Base-by-base conservation (phyloP, 2,329 filamentous ascomycete species). In the Trichoderma gracile region DNA sequence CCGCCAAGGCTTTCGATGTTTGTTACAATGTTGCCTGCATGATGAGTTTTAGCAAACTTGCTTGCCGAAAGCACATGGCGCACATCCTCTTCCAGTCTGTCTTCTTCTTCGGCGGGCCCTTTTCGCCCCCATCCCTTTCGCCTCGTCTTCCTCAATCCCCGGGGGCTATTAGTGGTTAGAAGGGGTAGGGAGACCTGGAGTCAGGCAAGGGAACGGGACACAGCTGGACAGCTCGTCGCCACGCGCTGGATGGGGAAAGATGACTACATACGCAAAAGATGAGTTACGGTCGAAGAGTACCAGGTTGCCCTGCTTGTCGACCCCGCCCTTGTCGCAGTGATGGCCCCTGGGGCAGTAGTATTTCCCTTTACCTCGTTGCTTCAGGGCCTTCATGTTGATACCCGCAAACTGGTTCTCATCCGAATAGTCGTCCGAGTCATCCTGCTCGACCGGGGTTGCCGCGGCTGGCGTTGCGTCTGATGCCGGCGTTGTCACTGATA, bases 241-340 rank as follows among this genome's bases (percentile, higher is more conserved):
- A 54, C 30, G 33, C 19, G 19, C 33, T 30, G 38, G 21, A n/a
- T 45, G 15, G 19, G 38, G 19, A 40, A 43, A 23, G 19, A 56
- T 46, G 23, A 33, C 38, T 43, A 70, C 70, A 64, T 73, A 78
- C 75, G 73, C 74, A 70, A 78, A 79, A 62, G 76, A 77, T 62
- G 78, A 79, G 66, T 79, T 78, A 56, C 78, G 75, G 67, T 78
- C 76, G 69, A 79, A 79, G 50, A 75, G 66, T 40, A 78, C 72
- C 15, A 78, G 70, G 8, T 73, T 72, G 10, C 78, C 78, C 17
- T 76, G 71, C 55, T 75, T 76, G 61, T 78, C 75, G 46, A 78
- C 75, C 30, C 78, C 78, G 33, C 78, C 78, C 67, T 79, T 79
- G 62, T 76, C 75, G 58, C 78, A 79, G 38, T 69, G 71, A 46